A percentile compares a stretch with the other conserved stretches of the same genome.
Conservation (phyloP, 2,329 filamentous ascomycete genomes). For the Pseudogymnoascus destructans region DNA sequence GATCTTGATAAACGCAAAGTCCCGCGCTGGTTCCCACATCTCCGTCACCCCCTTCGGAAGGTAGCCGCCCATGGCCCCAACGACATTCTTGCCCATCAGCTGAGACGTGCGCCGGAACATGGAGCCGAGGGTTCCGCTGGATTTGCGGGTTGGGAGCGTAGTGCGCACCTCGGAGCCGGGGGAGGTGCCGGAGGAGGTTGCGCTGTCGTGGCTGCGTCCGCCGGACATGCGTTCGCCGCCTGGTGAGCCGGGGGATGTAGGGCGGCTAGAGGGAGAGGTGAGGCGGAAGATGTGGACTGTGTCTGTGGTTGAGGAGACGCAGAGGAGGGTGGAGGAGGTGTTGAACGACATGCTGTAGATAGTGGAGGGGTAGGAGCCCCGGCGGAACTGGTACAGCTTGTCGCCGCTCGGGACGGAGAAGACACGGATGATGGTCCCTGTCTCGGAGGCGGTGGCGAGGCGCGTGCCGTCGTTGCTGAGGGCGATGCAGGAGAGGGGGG, state of each 20-base stretch:
- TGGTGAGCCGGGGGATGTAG: constrained; percentile 24
- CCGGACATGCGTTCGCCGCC: constrained; percentile 19
- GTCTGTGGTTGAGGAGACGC: constrained; percentile 90
- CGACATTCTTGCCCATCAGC: constrained; percentile 79
- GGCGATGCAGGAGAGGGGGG: constrained; percentile 78
- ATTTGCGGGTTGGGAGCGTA: constrained; percentile 30
- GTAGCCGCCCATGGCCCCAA: constrained; percentile 81
- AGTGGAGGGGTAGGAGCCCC: constrained; percentile 86
- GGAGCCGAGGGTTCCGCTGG: constrained; percentile 71
- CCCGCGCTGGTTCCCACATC: constrained; percentile 90
- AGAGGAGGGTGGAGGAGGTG: constrained; percentile 79
- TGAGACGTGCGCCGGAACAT: constrained; percentile 92
- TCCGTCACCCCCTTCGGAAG: constrained; percentile 87
- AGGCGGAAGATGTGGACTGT: constrained; percentile 95
- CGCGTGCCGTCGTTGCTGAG: constrained; percentile 87
- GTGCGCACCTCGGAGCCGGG: constrained; percentile 21
- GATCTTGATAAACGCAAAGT: constrained; percentile 94
- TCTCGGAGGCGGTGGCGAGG: constrained; percentile 89
- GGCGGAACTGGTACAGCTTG: constrained; percentile 90
- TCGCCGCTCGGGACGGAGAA: constrained; percentile 84
- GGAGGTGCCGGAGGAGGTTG: constrained; percentile 25
- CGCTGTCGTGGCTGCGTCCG: constrained; percentile 40
- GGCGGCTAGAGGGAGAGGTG: constrained; percentile 20
- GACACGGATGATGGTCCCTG: constrained; percentile 91
- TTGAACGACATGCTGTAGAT: constrained; percentile 99